Evolutionary conservation across 2,329 filamentous ascomycete genomes (phyloP), one percentile per base, ranked within the genome.

Genomic region (Scedosporium minutisporum): DNA sequence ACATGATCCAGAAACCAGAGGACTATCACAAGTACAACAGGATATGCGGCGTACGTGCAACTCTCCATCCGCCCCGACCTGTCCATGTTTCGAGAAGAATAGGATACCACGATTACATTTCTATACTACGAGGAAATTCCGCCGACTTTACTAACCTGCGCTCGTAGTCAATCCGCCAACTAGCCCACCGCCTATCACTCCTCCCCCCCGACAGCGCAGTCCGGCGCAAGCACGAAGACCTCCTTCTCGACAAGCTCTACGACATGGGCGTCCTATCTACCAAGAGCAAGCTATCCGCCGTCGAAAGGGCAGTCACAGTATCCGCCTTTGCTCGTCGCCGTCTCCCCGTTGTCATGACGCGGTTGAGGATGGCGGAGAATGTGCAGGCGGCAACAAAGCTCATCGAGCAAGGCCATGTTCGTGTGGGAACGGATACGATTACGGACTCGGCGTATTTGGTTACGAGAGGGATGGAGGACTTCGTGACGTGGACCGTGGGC

Each of bases 401-500:
- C 75, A 89, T 97, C 64, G 93, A 97, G 79, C 91, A 96, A 72
- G 93, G 93, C 6, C 93, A 97, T 73, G 92, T 97, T 3, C 82
- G 93, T 58, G 91, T 96, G 1, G 93, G 93, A 12, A 93, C 91
- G 0, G 91, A 97, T 71, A 89, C 93, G 1, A 84, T 97, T 27
- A 96, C 90, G 2, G 93, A 97, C 72, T 87, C 92, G 29, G 93
- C 92, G 0, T 97, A 92, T 70, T 76, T 97, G 61, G 91, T 97
- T 6, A 95, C 91, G 44, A 82, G 93, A 67, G 90, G 86, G 65
- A 91, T 96, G 83, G 93, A 97, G 77, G 93, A 97, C 76, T 96
- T 96, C 73, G 89, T 97, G 18, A 97, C 93, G 0, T 97, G 93
- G 93, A 88, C 93, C 9, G 90, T 96, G 70, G 91, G 91, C 64